Base-by-base conservation (phyloP, 2,329 filamentous ascomycete genomes). In the Alternaria sp. region DNA sequence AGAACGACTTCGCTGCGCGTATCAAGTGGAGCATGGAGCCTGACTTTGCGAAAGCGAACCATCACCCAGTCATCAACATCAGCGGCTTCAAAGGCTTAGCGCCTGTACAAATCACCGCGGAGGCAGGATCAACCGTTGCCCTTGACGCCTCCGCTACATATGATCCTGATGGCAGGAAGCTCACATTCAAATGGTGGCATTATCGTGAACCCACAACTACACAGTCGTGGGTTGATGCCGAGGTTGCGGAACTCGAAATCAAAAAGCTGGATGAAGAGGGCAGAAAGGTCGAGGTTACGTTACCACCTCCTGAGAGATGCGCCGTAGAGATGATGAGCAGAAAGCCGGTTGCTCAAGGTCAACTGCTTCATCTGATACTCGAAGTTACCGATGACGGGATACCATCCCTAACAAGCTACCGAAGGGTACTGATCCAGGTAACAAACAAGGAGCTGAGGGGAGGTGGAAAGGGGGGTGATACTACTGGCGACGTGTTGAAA, bases 101-200 rank as follows among this genome's bases (percentile, higher is more conserved):
- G 1, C 78, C 79, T 0, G 56, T 82, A 13, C 68, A 77, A 4
- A 62, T 83, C n/a, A 69, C 77, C 9, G 80, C 77, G 0, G 76
- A 79, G 52, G 78, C 80, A 2, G 79, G 78, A 0, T 67, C 73
- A 3, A 74, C 70, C 0, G 64, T 84, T 4, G 73, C 61, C 0
- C 71, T 85, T 0, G 81, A 85, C 57, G 82, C 82, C 0, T 77
- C 77, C 0, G 70, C 68, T 31, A 80, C 80, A 0, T 83, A 82
- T 56, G 81, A 84, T 63, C 81, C 81, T 0, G 81, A 85, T 55
- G 77, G 78, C 48, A 61, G 73, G 2, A 72, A 62, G 4, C 67
- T 84, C 17, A 76, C 72, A 4, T 84, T 81, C 72, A 79, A 78
- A 48, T 84, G 83, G 83, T 83, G 77, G 69, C 82, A 84, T 36